Conservation (phyloP, 257 asterid species). For the Leptodermis oblonga region DNA sequence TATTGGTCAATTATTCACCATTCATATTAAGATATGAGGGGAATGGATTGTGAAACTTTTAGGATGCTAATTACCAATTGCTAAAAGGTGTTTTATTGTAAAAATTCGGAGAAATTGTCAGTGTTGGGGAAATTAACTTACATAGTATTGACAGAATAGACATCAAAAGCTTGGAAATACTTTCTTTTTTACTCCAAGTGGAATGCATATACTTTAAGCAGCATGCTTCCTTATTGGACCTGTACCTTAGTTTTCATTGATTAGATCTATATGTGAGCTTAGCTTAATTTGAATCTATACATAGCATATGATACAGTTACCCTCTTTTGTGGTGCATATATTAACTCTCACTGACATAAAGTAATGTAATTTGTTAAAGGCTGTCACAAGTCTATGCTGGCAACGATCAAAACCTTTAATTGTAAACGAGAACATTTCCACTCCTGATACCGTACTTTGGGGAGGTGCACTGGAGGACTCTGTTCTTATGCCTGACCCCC, state of each 20-base stretch:
- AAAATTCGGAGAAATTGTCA: neutral
- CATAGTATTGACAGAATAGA: neutral
- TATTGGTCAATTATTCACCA: neutral
- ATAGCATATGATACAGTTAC: neutral
- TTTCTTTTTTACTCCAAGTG: neutral
- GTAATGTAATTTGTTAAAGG: conserved; percentile 49
- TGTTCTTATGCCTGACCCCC: conserved; percentile 93
- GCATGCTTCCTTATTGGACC: neutral
- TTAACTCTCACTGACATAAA: conserved; percentile 14
- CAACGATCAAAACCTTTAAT: conserved; percentile 75
- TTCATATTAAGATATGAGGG: neutral
- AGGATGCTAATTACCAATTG: neutral
- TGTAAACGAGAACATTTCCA: conserved; percentile 65
- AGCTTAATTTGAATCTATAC: neutral
- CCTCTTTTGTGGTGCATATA: neutral
- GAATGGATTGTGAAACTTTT: neutral
- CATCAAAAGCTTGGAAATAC: neutral
- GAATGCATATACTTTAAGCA: neutral
- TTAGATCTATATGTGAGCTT: neutral
- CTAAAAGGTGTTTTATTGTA: neutral
- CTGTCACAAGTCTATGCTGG: conserved; percentile 91
- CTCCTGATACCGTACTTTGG: conserved; percentile 66
- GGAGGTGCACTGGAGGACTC: conserved; percentile 91
- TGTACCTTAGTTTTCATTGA: neutral
- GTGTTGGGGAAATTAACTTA: neutral